Percentiles rank a stretch among this genome's conserved stretches.
These are phyloP conservation scores for Diplocarpon rosae DNA, from an alignment of 2,329 filamentous ascomycete genomes.

Conservation along the genomic window DNA sequence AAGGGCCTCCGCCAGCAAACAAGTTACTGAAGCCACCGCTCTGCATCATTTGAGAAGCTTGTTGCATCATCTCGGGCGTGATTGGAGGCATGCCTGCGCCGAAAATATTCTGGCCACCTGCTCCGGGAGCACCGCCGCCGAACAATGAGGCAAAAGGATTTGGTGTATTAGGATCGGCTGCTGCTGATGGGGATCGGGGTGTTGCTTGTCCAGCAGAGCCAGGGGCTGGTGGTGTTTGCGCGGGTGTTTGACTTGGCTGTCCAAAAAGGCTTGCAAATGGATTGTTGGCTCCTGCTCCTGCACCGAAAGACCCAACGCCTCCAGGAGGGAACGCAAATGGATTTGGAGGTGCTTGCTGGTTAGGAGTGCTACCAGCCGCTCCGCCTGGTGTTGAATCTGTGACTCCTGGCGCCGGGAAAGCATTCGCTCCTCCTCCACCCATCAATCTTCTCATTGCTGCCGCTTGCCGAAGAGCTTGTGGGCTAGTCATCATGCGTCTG, in stretches of 20 bases:
- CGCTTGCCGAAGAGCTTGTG: conserved; percentile 70
- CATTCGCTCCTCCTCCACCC: conserved; percentile 36
- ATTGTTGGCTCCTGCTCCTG: conserved; percentile 32
- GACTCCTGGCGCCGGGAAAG: conserved; percentile 82
- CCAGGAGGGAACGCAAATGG: conserved; percentile 28
- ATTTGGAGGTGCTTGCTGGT: conserved; percentile 20
- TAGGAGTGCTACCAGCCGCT: conserved; percentile 26
- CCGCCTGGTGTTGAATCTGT: conserved; percentile 67
- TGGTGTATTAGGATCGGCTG: conserved; percentile 27
- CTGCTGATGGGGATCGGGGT: conserved; percentile 23
- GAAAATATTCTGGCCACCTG: conserved; percentile 27
- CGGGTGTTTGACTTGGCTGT: conserved; percentile 22
- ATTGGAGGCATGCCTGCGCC: conserved; percentile 35
- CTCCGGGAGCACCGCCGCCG: conserved; percentile 27
- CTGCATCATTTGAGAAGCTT: conserved; percentile 36
- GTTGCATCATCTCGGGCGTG: conserved; percentile 44
- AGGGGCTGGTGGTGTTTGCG: conserved; percentile 24
- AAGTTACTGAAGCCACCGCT: conserved; percentile 18
- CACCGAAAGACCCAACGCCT: conserved; percentile 18
- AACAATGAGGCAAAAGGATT: conserved; percentile 65
- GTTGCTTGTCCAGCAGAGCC: conserved; percentile 26
- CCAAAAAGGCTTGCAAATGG: conserved; percentile 52
- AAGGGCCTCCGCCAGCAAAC: conserved; percentile 26
- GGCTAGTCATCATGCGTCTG: conserved; percentile 86
- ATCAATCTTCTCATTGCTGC: conserved; percentile 71